These are phyloP conservation scores for Sporothrix luriei DNA, from an alignment of 2,329 filamentous ascomycete genomes.

Conservation along the genomic window DNA sequence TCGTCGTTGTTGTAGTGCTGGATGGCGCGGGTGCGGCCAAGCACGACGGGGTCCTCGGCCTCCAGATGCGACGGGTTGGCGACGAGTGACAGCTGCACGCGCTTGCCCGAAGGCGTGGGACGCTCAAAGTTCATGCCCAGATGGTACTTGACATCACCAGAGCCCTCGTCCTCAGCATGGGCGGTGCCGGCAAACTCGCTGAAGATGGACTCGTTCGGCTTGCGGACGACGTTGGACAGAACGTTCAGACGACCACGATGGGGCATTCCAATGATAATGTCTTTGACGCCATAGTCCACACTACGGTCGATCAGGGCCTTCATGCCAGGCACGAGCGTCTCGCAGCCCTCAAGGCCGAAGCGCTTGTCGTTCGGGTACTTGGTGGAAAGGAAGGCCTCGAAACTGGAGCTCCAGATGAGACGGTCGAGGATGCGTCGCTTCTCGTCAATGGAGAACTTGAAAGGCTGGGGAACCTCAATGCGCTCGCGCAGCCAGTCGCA, in stretches of 20 bases:
- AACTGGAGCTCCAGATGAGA: slow-evolving; percentile 97
- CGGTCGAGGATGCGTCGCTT: slow-evolving; percentile 97
- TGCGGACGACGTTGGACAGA: slow-evolving; percentile 95
- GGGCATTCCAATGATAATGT: slow-evolving; percentile 99
- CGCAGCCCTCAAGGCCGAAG: slow-evolving; percentile 96
- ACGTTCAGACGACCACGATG: slow-evolving; percentile 98
- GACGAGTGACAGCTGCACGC: slow-evolving; percentile 96
- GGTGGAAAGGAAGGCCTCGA: slow-evolving; percentile 90
- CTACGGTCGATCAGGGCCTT: slow-evolving; percentile 98
- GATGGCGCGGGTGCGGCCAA: slow-evolving; percentile 96
- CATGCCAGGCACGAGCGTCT: slow-evolving; percentile 97
- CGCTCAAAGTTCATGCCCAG: slow-evolving; percentile 99
- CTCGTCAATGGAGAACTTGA: slow-evolving; percentile 97
- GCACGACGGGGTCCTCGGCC: slow-evolving; percentile 95
- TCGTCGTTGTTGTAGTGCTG: slow-evolving; percentile 99
- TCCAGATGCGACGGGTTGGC: slow-evolving; percentile 98
- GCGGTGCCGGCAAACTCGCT: slow-evolving; percentile 91
- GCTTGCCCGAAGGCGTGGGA: slow-evolving; percentile 95
- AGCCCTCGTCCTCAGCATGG: slow-evolving; percentile 90
- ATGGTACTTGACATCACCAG: slow-evolving; percentile 99
- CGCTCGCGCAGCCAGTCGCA: slow-evolving; percentile 98
- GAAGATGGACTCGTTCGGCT: slow-evolving; percentile 99
- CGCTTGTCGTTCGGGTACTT: slow-evolving; percentile 99
- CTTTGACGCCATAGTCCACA: slow-evolving; percentile 97
- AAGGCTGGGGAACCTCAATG: slow-evolving; percentile 88